These are phyloP conservation scores for Corylus heterophylla DNA, from an alignment of 306 rosid species.

Conservation along the genomic window DNA sequence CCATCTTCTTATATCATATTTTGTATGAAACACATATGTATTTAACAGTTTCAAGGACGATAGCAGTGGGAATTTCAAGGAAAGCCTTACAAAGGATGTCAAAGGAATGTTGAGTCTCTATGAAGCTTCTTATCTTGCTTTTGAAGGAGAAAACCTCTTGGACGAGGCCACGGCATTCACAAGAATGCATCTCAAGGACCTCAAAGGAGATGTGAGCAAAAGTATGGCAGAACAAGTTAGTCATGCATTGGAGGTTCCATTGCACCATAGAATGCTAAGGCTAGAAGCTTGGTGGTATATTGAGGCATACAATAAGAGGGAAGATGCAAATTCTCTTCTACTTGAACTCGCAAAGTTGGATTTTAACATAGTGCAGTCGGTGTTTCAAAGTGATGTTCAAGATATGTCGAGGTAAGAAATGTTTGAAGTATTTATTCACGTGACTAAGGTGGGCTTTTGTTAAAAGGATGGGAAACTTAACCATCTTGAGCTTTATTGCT, in stretches of 20 bases:
- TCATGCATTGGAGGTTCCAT: conserved; percentile 53
- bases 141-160: conserved; percentile 47
- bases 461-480: too few relatives aligned
- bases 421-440: too few relatives aligned
- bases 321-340: conserved; percentile 23
- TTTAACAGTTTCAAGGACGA: conserved; percentile 41
- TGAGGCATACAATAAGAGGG: conserved; percentile 38
- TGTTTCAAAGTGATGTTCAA: conserved; percentile 38
- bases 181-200: conserved; percentile 30
- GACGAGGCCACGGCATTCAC: conserved; percentile 52
- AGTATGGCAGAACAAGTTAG: conserved; percentile 25
- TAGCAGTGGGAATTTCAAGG: conserved; percentile 17
- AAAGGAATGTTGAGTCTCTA: conserved; percentile 56
- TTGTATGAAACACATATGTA: conserved; percentile 32
- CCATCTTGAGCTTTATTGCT: too few relatives aligned
- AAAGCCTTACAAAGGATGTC: conserved; percentile 21
- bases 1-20: background rate
- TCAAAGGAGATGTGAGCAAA: background rate
- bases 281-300: conserved; percentile 53
- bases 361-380: conserved; percentile 51
- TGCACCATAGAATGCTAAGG: conserved; percentile 41
- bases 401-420: conserved; percentile 42
- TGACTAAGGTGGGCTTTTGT: too few relatives aligned
- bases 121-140: conserved; percentile 50
- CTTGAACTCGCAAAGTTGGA: conserved; percentile 49